Base-by-base conservation (phyloP, 1,284 basidiomycete species). In the Sphaerobolus stellatus region DNA sequence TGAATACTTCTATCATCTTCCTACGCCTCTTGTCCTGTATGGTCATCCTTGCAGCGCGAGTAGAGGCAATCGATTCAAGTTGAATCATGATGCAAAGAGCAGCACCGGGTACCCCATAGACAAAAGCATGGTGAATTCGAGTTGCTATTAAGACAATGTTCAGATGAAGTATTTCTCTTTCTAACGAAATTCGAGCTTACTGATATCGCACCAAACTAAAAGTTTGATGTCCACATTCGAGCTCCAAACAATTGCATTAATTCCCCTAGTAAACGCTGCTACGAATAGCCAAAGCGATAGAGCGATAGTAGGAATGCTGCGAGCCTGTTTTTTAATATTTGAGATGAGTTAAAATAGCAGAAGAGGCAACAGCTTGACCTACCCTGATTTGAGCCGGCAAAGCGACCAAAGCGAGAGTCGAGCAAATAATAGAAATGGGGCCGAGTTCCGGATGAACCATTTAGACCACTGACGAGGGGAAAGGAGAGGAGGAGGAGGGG, bases 191-290 rank as follows among this genome's bases (percentile, higher is more conserved):
- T 78, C 54, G 47, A 6, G 66, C 79, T 54, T 59, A 86, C 84
- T 69, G 43, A 88, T 82, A 64, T 88, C 88, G 61, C 88, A 90
- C 83, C 84, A 90, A 1, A 82, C 72, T 0, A 77, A 75, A 1
- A 72, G 73, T 22, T 61, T 66, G 29, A 80, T 70, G 9, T 71
- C 61, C 3, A 68, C 68, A 57, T 79, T 81, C 34, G 75, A 72
- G 38, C 71, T 68, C 84, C 86, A 90, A 13, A 83, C 63, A 2
- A 84, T 58, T 5, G 80, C 70, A 63, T 89, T 83, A 59, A 86
- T 66, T 18, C 73, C 77, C 54, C 74, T 75, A 24, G 79, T 72
- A 11, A 88, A 18, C 60, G 82, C 83, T 29, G 68, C 70, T 4
- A 79, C 56, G 22, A 78, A 68, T 2, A 85, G 73, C 86, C 86